These are phyloP conservation scores for Ensete glaucum DNA, from an alignment of 176 grass and related monocot species.

Conservation along the genomic window DNA sequence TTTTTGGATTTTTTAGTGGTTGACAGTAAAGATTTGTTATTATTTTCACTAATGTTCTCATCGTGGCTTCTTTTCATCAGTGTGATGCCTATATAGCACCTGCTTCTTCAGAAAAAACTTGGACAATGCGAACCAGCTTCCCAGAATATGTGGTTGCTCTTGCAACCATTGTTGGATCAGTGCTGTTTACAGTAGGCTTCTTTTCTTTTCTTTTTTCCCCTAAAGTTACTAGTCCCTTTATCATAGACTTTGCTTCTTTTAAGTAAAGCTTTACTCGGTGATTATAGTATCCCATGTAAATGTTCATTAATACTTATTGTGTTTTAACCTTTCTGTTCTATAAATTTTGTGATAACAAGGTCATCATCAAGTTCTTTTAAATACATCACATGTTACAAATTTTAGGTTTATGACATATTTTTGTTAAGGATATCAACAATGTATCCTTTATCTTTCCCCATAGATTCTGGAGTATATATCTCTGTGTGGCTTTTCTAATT, in stretches of 20 bases:
- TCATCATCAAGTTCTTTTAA: too few species aligned
- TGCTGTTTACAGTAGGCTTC: slow-evolving; percentile 69
- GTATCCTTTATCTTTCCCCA: too few species aligned
- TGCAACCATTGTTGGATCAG: slow-evolving; percentile 91
- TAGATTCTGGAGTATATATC: too few species aligned
- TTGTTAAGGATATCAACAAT: too few species aligned
- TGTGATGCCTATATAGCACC: slow-evolving; percentile 70
- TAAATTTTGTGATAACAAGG: neutral
- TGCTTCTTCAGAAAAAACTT: slow-evolving; percentile 64
- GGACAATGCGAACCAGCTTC: slow-evolving; percentile 90
- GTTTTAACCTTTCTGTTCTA: neutral
- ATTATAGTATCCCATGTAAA: neutral
- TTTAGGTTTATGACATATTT: too few species aligned
- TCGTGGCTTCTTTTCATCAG: slow-evolving; percentile 15
- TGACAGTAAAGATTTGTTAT: neutral
- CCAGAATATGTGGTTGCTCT: slow-evolving; percentile 98
- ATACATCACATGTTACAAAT: too few species aligned
- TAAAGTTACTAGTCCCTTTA: neutral
- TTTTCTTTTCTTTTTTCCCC: too few species aligned
- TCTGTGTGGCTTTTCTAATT: too few species aligned
- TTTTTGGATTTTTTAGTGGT: neutral
- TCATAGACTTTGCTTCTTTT: neutral
- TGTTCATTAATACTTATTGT: neutral
- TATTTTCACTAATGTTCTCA: neutral
- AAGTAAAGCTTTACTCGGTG: too few species aligned